phyloP scores from a whole-genome alignment of 805 yeast genomes.

The Yarrowia keelungensis region DNA sequence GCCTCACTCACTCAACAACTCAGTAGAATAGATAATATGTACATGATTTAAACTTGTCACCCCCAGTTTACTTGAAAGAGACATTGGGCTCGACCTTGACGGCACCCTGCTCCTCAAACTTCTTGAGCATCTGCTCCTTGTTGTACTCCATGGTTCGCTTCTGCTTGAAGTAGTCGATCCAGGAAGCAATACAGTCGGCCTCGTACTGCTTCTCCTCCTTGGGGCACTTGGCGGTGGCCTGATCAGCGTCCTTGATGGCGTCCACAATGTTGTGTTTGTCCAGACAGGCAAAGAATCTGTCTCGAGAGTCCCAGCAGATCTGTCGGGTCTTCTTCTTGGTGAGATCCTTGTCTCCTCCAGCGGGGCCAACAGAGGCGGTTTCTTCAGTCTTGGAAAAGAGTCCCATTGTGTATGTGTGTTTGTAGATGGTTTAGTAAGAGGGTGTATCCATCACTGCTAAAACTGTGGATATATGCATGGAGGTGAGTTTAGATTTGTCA shows the following conservation, averaged over 20 bases:
- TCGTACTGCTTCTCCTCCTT: slow-evolving; percentile 64
- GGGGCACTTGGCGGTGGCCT: slow-evolving; percentile 65
- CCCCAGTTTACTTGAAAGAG: slow-evolving; percentile 40
- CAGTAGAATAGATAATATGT: slow-evolving; percentile 34
- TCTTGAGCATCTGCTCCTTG: slow-evolving; percentile 69
- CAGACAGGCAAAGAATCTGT: slow-evolving; percentile 74
- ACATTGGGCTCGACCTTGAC: slow-evolving; percentile 42
- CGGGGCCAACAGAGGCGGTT: slow-evolving; percentile 33
- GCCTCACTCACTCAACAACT: too few relatives aligned
- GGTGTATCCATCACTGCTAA: slow-evolving; percentile 4
- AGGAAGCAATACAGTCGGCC: slow-evolving; percentile 78
- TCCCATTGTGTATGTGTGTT: slow-evolving; percentile 9
- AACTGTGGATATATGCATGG: slow-evolving; percentile 13
- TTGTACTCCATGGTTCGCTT: slow-evolving; percentile 80
- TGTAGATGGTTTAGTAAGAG: background rate
- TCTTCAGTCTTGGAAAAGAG: slow-evolving; percentile 25
- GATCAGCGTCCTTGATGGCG: slow-evolving; percentile 57
- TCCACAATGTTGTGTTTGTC: slow-evolving; percentile 70
- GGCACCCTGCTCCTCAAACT: slow-evolving; percentile 75
- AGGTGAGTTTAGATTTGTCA: slow-evolving; percentile 11
- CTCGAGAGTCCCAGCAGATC: slow-evolving; percentile 91
- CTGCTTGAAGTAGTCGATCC: slow-evolving; percentile 91
- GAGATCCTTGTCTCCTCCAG: slow-evolving; percentile 46
- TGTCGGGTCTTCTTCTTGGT: slow-evolving; percentile 70
- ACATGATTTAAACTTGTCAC: slow-evolving; percentile 6